A percentile compares a stretch with the other conserved stretches of the same genome.
These are phyloP conservation scores for Elaeis guineensis DNA, from an alignment of 176 grass and related monocot genomes.

Conservation along the genomic window DNA sequence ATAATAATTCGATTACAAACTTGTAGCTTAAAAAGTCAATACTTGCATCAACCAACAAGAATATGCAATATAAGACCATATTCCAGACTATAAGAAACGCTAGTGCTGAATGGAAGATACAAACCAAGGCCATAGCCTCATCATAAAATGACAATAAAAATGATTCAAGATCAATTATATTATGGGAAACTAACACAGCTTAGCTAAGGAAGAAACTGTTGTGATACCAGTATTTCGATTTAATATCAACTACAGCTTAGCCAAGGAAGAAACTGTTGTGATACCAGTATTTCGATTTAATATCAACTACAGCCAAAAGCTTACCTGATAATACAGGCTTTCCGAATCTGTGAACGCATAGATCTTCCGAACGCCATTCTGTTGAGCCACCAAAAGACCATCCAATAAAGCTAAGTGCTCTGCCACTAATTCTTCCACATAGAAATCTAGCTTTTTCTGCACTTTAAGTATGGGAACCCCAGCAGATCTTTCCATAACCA, in stretches of 20 bases:
- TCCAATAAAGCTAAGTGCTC: conserved; percentile 99
- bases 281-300: too few species aligned
- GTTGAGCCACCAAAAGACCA: conserved; percentile 61
- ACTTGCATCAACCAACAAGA: too few species aligned
- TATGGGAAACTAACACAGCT: neutral
- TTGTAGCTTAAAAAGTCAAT: too few species aligned
- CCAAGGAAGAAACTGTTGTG: too few species aligned
- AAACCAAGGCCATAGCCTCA: too few species aligned
- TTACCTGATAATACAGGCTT: conserved; percentile 93
- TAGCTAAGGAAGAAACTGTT: neutral
- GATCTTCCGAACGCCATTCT: conserved; percentile 68
- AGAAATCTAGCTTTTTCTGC: conserved; percentile 97
- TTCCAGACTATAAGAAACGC: too few species aligned
- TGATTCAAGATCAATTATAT: too few species aligned
- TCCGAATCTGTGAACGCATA: conserved; percentile 94
- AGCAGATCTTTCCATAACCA: conserved; percentile 70
- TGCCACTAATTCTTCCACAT: conserved; percentile 76
- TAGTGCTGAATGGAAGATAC: too few species aligned
- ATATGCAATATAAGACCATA: too few species aligned
- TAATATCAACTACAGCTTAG: neutral
- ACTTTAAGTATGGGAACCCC: conserved; percentile 50
- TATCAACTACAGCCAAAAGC: neutral
- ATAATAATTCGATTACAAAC: too few species aligned
- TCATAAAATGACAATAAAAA: too few species aligned
- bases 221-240: too few species aligned